Evolutionary conservation across 1,139 yeast genomes (phyloP).

Genomic region (Candida sp.): DNA sequence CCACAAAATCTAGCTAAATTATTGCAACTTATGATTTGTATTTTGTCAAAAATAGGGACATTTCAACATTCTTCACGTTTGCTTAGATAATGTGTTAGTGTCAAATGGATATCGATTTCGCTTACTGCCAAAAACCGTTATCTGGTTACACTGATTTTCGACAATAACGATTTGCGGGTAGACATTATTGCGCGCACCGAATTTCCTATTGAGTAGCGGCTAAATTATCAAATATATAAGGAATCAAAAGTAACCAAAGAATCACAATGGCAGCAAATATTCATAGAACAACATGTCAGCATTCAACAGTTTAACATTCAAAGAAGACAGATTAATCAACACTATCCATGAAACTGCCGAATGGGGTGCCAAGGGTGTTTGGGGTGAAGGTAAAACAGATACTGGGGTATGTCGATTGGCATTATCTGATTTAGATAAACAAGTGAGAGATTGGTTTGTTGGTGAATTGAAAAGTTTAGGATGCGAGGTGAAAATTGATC

Average conservation of each 20-base stretch:
- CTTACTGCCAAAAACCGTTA: no score
- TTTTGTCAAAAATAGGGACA: no score
- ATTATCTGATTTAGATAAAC: conserved; percentile 57
- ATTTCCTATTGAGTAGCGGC: not conserved
- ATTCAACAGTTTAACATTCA: conserved; percentile 6
- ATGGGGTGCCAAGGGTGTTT: conserved; percentile 60
- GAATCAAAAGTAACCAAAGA: not conserved
- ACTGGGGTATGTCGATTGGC: conserved; percentile 66
- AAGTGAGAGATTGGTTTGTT: conserved; percentile 68
- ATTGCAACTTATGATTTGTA: no score
- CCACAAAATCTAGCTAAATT: no score
- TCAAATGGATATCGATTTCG: no score
- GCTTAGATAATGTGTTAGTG: no score
- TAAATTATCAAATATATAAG: conserved; percentile 1
- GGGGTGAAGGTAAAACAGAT: conserved; percentile 57
- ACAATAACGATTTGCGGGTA: no score
- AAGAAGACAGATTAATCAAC: conserved; percentile 17
- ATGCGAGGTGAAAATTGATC: conserved; percentile 56
- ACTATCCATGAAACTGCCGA: conserved; percentile 61
- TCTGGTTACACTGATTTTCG: no score
- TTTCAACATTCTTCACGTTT: no score
- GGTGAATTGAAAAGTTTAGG: conserved; percentile 51
- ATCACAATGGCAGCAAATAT: not conserved
- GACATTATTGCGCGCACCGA: not conserved
- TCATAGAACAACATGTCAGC: not conserved